These are phyloP conservation scores for Verticillium zaregamsianum DNA, from an alignment of 2,329 filamentous ascomycete species.

Conservation along the genomic window DNA sequence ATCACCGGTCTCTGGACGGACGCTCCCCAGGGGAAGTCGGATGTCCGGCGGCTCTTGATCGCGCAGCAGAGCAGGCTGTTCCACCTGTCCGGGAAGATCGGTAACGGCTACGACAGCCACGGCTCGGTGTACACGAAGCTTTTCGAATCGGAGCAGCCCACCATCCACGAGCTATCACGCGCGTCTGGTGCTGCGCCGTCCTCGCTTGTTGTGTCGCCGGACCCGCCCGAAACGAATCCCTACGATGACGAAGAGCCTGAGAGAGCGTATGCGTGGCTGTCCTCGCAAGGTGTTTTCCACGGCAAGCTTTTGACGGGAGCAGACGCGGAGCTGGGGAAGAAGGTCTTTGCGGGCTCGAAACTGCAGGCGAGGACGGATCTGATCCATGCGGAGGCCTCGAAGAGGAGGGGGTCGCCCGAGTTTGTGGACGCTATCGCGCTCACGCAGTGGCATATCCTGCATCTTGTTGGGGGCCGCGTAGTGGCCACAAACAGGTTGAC, in stretches of 20 bases:
- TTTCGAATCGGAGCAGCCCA: constrained; percentile 82
- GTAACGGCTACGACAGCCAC: constrained; percentile 71
- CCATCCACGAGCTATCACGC: constrained; percentile 66
- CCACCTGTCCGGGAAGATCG: constrained; percentile 76
- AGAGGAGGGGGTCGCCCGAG: constrained; percentile 43
- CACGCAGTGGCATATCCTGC: constrained; percentile 90
- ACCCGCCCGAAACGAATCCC: constrained; percentile 52
- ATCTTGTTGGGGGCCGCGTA: constrained; percentile 76
- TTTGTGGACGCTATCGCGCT: constrained; percentile 75
- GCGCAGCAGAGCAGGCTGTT: constrained; percentile 74
- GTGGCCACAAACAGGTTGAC: constrained; percentile 85
- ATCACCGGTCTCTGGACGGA: constrained; percentile 87
- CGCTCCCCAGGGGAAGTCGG: constrained; percentile 59
- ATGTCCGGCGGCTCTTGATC: constrained; percentile 73
- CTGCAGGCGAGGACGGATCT: constrained; percentile 72
- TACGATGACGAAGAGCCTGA: constrained; percentile 58
- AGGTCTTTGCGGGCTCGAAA: constrained; percentile 75
- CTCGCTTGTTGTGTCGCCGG: constrained; percentile 71
- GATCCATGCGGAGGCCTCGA: constrained; percentile 58
- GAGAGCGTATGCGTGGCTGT: constrained; percentile 85
- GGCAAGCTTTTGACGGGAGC: constrained; percentile 69
- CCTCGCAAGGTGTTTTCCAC: constrained; percentile 79
- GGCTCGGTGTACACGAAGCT: constrained; percentile 81
- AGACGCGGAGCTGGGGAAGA: constrained; percentile 59
- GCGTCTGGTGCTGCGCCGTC: constrained; percentile 58